These are phyloP conservation scores for Nicotiana paniculata DNA, from an alignment of 257 asterid genomes.

Conservation along the genomic window DNA sequence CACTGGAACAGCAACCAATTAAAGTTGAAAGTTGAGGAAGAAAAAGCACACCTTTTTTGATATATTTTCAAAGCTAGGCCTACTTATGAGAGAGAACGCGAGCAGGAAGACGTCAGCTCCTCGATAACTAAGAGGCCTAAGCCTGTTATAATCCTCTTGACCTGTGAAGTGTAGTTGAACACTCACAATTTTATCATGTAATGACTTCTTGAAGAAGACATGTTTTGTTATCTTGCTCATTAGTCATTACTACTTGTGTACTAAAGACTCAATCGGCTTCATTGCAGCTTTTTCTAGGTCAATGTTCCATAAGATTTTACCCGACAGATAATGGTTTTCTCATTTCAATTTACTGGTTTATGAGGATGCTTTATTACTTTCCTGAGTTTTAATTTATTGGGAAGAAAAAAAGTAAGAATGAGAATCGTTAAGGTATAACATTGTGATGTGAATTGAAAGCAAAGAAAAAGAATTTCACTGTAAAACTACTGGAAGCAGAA, in stretches of 20 bases:
- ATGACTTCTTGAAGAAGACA: not conserved
- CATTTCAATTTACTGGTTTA: not conserved
- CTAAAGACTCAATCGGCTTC: not conserved
- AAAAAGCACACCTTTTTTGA: conserved; percentile 55
- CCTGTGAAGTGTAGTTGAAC: conserved; percentile 28
- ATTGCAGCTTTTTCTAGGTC: not conserved
- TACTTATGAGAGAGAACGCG: conserved; percentile 79
- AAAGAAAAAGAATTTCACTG: not conserved
- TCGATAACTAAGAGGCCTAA: conserved; percentile 81
- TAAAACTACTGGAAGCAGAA: too few relatives aligned
- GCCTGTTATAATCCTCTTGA: conserved; percentile 85
- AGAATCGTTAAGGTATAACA: not conserved
- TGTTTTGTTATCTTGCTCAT: not conserved
- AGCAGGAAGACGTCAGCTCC: conserved; percentile 85
- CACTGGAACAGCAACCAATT: not conserved
- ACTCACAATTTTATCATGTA: not conserved
- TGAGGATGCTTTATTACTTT: not conserved
- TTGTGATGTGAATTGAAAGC: not conserved
- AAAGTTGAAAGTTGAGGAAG: not conserved
- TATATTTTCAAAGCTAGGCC: conserved; percentile 85
- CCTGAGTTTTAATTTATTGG: not conserved
- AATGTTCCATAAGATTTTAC: not conserved
- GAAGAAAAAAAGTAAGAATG: not conserved
- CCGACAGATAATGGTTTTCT: not conserved
- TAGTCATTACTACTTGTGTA: not conserved